A percentile compares a stretch with the other conserved stretches of the same genome.
Evolutionary conservation across 176 grass and related monocot species (phyloP).

Genomic region (Eleusine coracana): DNA sequence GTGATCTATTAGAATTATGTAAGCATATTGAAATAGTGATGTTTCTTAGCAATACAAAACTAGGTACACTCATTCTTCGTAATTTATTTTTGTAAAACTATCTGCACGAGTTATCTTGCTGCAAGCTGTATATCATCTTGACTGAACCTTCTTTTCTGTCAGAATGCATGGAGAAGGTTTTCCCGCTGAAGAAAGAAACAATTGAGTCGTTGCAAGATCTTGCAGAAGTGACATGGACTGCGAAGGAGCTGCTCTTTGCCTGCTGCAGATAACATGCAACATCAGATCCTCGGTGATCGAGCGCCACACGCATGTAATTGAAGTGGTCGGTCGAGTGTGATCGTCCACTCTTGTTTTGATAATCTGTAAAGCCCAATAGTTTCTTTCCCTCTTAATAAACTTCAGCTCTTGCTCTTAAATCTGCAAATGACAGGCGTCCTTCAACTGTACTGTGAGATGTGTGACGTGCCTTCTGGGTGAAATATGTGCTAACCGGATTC

Average conservation of each 20-base stretch:
- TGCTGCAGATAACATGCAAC: conserved; percentile 59
- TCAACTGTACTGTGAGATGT: neutral
- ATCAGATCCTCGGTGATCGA: conserved; percentile 17
- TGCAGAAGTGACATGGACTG: conserved; percentile 84
- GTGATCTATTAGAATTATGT: neutral
- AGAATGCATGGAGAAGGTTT: conserved; percentile 89
- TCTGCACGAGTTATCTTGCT: neutral
- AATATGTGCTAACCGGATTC: neutral
- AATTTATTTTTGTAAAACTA: neutral
- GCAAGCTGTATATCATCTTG: conserved; percentile 21
- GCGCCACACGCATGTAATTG: conserved; percentile 32
- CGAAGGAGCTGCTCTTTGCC: conserved; percentile 93
- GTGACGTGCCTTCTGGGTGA: neutral
- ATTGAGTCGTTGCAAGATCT: conserved; percentile 79
- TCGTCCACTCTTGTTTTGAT: conserved; percentile 31
- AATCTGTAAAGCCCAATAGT: conserved; percentile 43
- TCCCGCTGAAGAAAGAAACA: conserved; percentile 72
- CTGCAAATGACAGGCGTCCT: conserved; percentile 5
- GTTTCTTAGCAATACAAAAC: neutral
- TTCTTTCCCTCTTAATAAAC: conserved; percentile 26
- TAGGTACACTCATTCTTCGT: neutral
- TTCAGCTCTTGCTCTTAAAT: neutral
- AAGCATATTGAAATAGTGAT: neutral
- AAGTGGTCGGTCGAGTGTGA: conserved; percentile 25
- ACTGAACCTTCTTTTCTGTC: conserved; percentile 10